Base-by-base conservation (phyloP, 352 stramenopile genomes). In the Phytopythium aichiense region DNA sequence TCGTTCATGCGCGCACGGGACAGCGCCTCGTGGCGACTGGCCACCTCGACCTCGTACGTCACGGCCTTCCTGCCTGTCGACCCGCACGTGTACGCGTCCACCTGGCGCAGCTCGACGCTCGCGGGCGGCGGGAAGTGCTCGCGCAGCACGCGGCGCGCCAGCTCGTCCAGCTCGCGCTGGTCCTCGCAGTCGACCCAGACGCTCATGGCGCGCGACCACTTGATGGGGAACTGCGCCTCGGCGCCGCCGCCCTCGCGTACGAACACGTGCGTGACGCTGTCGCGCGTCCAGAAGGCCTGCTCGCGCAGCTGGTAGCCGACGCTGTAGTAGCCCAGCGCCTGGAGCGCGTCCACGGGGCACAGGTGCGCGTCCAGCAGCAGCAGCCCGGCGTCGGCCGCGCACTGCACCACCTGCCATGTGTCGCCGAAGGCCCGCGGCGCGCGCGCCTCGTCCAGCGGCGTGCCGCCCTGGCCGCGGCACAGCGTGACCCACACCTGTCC, bases 401-500 rank as follows among this genome's bases (percentile, higher is more conserved):
- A 84, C 28, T 85, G 70, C 35, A 84, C 81, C 55, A 95, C 73
- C 68, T 94, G 87, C 87, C 87, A 95, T 13, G 81, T 92, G 69
- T 94, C 81, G 2, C 84, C 83, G 58, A 72, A 76, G 7, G 76
- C 68, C 16, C 84, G 79, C 22, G 33, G 53, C 22, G 54, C 52
- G 15, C 76, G 68, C 65, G 84, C 84, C 25, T 58, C 74, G 59
- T 94, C 85, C 2, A 86, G 62, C n/a, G 71, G 78, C 4, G 87
- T 95, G 15, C 84, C 87, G 54, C 84, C 87, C 66, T 95, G 87
- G 20, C 87, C 87, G 40, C 78, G 81, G 52, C 81, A 93, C 2
- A 95, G 69, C 25, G 84, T 91, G 64, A 94, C 83, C 83, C 84
- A 95, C 23, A 95, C 68, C 48, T 93, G 80, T 20, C 84, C 87